Percentiles rank a stretch among this genome's conserved stretches.
Evolutionary conservation across 495 filamentous ascomycete genomes (phyloP).

Genomic region (Staphylotrichum longicolle): DNA sequence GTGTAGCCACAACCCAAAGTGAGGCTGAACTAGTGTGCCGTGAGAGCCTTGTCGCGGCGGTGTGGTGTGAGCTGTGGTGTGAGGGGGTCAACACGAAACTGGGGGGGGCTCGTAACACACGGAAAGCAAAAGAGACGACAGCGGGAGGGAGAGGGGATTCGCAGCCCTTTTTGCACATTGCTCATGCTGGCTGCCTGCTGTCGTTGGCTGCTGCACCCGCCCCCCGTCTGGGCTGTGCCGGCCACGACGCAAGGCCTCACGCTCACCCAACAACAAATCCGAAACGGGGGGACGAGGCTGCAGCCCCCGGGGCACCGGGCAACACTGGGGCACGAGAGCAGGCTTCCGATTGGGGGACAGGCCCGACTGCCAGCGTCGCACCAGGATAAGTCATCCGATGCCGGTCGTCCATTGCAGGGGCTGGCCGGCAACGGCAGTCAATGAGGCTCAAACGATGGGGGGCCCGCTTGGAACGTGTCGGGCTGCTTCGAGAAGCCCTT

Average conservation of each 20-base stretch:
- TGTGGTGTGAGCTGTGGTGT: neutral
- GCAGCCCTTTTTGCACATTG: neutral
- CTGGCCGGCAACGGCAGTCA: neutral
- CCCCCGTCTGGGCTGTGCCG: neutral
- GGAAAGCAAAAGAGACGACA: neutral
- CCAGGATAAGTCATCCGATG: neutral
- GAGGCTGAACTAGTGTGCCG: too few species aligned
- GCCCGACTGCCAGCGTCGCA: neutral
- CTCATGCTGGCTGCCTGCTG: neutral
- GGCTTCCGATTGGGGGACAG: constrained; percentile 2
- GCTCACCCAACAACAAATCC: neutral
- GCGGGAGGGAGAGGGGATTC: constrained; percentile 1
- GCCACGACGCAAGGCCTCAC: neutral
- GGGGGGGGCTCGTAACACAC: neutral
- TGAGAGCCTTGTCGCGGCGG: too few species aligned
- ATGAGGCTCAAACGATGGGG: too few species aligned
- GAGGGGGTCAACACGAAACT: neutral
- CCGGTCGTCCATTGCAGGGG: neutral
- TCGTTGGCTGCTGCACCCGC: neutral
- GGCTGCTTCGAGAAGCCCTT: neutral
- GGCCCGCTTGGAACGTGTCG: too few species aligned
- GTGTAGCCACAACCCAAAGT: too few species aligned
- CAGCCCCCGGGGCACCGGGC: neutral
- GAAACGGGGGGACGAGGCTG: constrained; percentile 1
- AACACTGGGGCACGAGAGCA: neutral